Evolutionary conservation across 768 basidiomycete genomes (phyloP).

Genomic region (Fomitopsis serialis): DNA sequence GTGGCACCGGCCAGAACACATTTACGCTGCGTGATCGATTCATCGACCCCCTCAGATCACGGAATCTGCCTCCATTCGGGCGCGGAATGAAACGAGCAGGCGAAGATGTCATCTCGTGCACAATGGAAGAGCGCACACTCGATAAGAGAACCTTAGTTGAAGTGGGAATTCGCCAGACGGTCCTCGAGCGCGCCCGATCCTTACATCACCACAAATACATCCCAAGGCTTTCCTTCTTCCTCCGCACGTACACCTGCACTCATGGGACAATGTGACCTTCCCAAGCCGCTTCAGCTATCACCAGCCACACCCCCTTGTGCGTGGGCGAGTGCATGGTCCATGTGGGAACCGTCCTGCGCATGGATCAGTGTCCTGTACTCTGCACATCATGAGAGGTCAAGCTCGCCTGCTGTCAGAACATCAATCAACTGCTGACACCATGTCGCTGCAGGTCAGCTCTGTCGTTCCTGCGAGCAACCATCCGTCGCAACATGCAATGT

Average conservation of each 20-base stretch:
- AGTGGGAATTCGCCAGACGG: neutral
- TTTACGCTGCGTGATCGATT: constrained; percentile 20
- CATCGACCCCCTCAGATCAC: constrained; percentile 15
- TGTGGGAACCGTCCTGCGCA: neutral
- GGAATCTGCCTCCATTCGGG: constrained; percentile 14
- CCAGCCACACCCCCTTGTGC: neutral
- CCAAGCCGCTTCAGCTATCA: neutral
- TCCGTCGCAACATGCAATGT: too few species aligned
- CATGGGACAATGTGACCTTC: neutral
- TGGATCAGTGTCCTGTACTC: neutral
- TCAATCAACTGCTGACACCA: neutral
- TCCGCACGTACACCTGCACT: neutral
- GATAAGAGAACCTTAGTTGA: constrained; percentile 5
- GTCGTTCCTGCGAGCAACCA: constrained; percentile 8
- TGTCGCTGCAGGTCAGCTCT: neutral
- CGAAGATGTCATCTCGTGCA: constrained; percentile 1
- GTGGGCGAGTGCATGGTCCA: neutral
- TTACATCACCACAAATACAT: constrained; percentile 2
- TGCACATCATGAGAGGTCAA: neutral
- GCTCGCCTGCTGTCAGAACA: neutral
- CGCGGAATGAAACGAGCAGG: constrained; percentile 7
- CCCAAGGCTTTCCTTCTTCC: constrained; percentile 2
- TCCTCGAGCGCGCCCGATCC: neutral
- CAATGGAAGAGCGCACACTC: neutral
- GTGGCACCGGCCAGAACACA: constrained; percentile 14